Evolutionary conservation across 208 protist genomes (phyloP).

Genomic region (Leishmania aethiopica): DNA sequence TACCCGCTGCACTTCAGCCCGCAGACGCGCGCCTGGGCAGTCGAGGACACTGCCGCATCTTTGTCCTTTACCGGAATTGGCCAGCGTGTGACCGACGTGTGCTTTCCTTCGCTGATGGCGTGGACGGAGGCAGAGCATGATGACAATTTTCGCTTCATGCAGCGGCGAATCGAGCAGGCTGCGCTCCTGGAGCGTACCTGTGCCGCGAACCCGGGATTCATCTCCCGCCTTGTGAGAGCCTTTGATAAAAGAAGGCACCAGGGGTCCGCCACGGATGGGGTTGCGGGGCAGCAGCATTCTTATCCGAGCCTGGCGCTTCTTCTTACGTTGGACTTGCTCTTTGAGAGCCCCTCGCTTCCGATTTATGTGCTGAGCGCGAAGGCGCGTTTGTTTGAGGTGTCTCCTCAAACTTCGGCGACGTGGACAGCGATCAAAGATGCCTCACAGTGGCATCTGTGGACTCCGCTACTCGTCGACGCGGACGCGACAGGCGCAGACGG

Average conservation of each 20-base stretch:
- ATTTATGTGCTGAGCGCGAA: slow-evolving; percentile 81
- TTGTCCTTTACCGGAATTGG: slow-evolving; percentile 57
- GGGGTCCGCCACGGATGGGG: not conserved
- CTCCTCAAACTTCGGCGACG: slow-evolving; percentile 1
- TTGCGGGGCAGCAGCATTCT: not conserved
- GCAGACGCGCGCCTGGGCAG: not conserved
- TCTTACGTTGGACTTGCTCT: slow-evolving; percentile 75
- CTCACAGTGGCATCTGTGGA: slow-evolving; percentile 20
- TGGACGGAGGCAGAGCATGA: slow-evolving; percentile 76
- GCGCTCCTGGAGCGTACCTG: slow-evolving; percentile 52
- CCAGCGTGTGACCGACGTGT: slow-evolving; percentile 81
- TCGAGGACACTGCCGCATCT: slow-evolving; percentile 9
- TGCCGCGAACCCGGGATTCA: slow-evolving; percentile 30
- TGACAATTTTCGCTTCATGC: slow-evolving; percentile 43
- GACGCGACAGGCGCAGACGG: not conserved
- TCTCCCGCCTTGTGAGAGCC: slow-evolving; percentile 33
- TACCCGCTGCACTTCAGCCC: slow-evolving; percentile 40
- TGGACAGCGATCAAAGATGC: slow-evolving; percentile 4
- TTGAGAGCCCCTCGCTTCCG: slow-evolving; percentile 65
- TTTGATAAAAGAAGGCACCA: slow-evolving; percentile 11
- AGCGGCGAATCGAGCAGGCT: slow-evolving; percentile 47
- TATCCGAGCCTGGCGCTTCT: slow-evolving; percentile 38
- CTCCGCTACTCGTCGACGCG: slow-evolving; percentile 34
- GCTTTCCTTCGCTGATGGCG: slow-evolving; percentile 72
- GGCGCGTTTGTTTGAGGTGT: slow-evolving; percentile 50